These are phyloP conservation scores for Lecanoromycetidae sp. DNA, from an alignment of 2,329 filamentous ascomycete species.

Conservation along the genomic window DNA sequence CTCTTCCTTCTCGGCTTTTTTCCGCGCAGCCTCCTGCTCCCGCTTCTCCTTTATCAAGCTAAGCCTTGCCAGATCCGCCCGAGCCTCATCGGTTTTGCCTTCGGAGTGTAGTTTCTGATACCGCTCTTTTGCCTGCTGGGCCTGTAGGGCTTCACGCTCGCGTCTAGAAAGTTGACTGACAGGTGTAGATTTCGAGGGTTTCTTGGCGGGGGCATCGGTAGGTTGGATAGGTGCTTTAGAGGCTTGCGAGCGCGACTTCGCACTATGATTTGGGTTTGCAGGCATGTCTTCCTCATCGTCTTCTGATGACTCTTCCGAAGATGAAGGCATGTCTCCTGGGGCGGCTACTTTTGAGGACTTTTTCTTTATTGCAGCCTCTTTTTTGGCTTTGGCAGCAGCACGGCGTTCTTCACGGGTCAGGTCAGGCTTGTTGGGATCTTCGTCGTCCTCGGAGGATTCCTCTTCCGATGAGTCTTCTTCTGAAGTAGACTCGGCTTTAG, in stretches of 20 bases:
- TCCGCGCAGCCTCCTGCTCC: constrained; percentile 68
- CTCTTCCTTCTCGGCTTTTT: constrained; percentile 59
- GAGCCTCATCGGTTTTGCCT: constrained; percentile 93
- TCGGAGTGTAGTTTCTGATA: constrained; percentile 87
- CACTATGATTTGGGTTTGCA: constrained; percentile 78
- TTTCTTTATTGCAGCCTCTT: constrained; percentile 73
- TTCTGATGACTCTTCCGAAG: constrained; percentile 40
- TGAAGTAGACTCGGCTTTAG: constrained; percentile 35
- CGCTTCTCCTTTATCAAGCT: constrained; percentile 73
- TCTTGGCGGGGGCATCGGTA: constrained; percentile 34
- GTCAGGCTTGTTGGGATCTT: constrained; percentile 38
- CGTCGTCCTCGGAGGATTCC: constrained; percentile 34
- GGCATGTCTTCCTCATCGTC: constrained; percentile 39
- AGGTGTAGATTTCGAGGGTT: constrained; percentile 30
- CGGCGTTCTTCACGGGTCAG: constrained; percentile 79
- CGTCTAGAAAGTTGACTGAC: constrained; percentile 49
- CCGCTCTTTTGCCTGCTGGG: constrained; percentile 74
- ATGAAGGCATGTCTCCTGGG: constrained; percentile 74
- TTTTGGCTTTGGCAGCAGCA: constrained; percentile 77
- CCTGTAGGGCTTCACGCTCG: constrained; percentile 70
- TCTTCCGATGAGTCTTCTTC: constrained; percentile 39
- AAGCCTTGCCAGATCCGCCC: constrained; percentile 74
- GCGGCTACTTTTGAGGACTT: constrained; percentile 60
- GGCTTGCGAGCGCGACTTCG: constrained; percentile 57
- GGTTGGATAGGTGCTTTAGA: constrained; percentile 47